A percentile compares a stretch with the other conserved stretches of the same genome.
phyloP scores from a whole-genome alignment of 306 rosid genomes.

The Lithocarpus polystachyus region DNA sequence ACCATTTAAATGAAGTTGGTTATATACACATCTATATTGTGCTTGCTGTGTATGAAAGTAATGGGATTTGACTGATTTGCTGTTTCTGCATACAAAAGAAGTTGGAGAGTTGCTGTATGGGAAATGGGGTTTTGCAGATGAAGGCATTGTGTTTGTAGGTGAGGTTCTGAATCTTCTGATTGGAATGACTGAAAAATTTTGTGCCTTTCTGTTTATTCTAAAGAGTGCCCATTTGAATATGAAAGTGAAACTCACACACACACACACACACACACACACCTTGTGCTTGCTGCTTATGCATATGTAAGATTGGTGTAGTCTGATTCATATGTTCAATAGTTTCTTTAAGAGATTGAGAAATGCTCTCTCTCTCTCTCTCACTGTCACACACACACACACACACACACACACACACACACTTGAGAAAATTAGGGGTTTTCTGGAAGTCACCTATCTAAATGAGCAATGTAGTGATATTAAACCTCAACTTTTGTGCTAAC shows the following conservation, averaged over 20 bases:
- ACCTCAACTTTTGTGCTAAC: not conserved
- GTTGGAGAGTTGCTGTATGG: slow-evolving; percentile 6
- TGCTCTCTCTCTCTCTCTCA: not conserved
- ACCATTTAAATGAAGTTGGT: slow-evolving; percentile 16
- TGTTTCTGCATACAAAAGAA: not conserved
- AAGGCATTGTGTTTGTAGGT: slow-evolving; percentile 26
- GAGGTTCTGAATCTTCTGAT: slow-evolving; percentile 30
- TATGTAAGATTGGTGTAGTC: not conserved
- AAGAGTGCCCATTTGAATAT: not conserved
- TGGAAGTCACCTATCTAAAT: not conserved
- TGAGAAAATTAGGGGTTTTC: not conserved
- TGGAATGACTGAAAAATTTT: slow-evolving; percentile 16
- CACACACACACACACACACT: not conserved
- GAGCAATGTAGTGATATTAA: slow-evolving; percentile 15
- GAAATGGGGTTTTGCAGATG: slow-evolving; percentile 32
- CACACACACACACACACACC: too few relatives aligned
- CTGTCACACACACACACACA: not conserved
- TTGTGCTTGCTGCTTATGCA: slow-evolving; percentile 8
- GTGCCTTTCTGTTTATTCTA: not conserved
- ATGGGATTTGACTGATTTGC: slow-evolving; percentile 14
- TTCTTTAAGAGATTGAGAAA: not conserved
- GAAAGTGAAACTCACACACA: not conserved
- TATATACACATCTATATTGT: slow-evolving; percentile 6
- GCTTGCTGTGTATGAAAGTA: slow-evolving; percentile 17
- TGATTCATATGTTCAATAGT: slow-evolving; percentile 7